Base-by-base conservation (phyloP, 1,139 yeast species). In the Saccharomycopsis phalli region DNA sequence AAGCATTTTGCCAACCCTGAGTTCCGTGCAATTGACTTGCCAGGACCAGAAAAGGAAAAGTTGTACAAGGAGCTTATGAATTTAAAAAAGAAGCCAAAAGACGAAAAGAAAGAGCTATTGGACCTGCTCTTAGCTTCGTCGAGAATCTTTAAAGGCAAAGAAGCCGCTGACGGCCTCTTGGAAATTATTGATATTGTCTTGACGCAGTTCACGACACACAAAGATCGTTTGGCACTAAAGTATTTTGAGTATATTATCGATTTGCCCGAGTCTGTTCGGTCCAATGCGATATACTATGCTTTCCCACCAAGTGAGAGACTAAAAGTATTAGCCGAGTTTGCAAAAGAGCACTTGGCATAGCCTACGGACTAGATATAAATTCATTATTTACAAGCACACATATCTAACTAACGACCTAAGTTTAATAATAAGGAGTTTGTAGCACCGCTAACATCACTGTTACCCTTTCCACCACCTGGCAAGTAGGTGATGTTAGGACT, bases 401-500 rank as follows among this genome's bases (percentile, higher is more conserved):
- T 32, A 27, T 22, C 31, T 23, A n/a, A 14, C 55, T 59, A 73
- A 55, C 80, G 75, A 31, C 81, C 80, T 46, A 75, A 55, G 59
- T 74, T 76, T 46, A 77, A 59, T 43, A 76, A 56, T 48, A 77
- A 57, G 37, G 69, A 65, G 57, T 72, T 74, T 49, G 61, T 59
- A 26, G 64, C 52, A 7, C 63, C 45, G 14, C 62, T 57, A 22
- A 50, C 49, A 13, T 49, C 52, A 14, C 57, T 56, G 47, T 63
- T 61, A 16, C 58, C 62, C 22, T 56, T 51, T 4, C 23, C 27
- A 33, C 66, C 57, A 40, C 71, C 69, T 41, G 98, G 98, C 58
- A 91, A 73, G 60, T 91, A 91, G n/a, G 95, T 83, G 40, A 91
- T 82, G 58, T 88, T 88, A 16, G 87, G 74, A 38, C 95, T 81